Conservation (phyloP, 345 rosid genomes). For the Microthlaspi erraticum region DNA sequence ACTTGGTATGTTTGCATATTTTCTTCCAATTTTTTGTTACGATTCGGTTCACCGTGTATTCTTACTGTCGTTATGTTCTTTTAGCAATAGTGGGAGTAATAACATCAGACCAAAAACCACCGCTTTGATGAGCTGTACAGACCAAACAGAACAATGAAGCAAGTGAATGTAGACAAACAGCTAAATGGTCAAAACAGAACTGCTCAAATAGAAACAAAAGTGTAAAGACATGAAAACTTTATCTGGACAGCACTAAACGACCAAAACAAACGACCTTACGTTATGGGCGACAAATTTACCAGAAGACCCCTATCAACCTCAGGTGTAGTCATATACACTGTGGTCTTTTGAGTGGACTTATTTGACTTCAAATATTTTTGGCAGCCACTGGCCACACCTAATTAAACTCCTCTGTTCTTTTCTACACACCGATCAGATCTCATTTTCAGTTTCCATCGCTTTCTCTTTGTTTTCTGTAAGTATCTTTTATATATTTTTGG, state of each 20-base stretch:
- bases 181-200: slow-evolving; percentile 26
- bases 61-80: neutral
- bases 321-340: neutral
- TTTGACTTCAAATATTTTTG: slow-evolving; percentile 1
- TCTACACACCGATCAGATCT: slow-evolving; percentile 23
- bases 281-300: slow-evolving; percentile 2
- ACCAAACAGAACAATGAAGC: slow-evolving; percentile 1
- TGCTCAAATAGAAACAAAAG: slow-evolving; percentile 28
- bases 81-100: neutral
- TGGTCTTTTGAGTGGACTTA: slow-evolving; percentile 5
- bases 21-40: neutral
- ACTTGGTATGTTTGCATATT: slow-evolving; percentile 15
- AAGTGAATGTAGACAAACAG: neutral
- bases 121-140: slow-evolving; percentile 2
- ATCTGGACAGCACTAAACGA: slow-evolving; percentile 18
- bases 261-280: slow-evolving; percentile 6
- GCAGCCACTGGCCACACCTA: slow-evolving; percentile 15
- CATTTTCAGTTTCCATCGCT: slow-evolving; percentile 30
- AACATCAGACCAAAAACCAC: neutral
- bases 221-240: slow-evolving; percentile 25
- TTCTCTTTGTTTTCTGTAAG: slow-evolving; percentile 28
- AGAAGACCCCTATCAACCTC: slow-evolving; percentile 4
- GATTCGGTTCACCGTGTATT: neutral
- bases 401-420: slow-evolving; percentile 20
- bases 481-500: neutral